Evolutionary conservation across 768 basidiomycete species (phyloP).

Genomic region (Rhodotorula paludigena): DNA sequence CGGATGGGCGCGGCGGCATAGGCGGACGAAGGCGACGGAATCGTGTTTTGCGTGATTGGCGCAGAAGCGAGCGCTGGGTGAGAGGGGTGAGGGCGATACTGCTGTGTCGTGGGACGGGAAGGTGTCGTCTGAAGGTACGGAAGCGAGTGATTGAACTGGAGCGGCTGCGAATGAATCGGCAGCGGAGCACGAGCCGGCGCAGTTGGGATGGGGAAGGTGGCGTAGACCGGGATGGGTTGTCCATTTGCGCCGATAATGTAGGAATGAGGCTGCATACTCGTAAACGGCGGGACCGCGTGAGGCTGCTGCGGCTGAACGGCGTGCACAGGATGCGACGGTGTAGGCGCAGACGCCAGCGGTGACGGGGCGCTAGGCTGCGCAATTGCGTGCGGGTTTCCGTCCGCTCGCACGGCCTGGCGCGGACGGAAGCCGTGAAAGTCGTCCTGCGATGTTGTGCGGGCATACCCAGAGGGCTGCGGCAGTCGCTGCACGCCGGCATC

Average conservation of each 20-base stretch:
- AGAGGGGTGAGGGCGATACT: too few species aligned
- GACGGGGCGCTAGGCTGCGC: too few species aligned
- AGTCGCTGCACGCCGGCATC: background rate
- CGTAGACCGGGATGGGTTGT: slow-evolving; percentile 28
- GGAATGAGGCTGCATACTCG: slow-evolving; percentile 17
- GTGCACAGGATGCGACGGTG: too few species aligned
- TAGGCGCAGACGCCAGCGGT: background rate
- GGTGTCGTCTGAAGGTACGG: background rate
- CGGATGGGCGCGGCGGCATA: background rate
- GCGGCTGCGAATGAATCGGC: slow-evolving; percentile 16
- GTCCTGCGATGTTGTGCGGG: background rate
- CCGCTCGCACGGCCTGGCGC: slow-evolving; percentile 2
- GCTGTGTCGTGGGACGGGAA: too few species aligned
- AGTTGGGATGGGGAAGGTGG: background rate
- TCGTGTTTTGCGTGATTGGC: too few species aligned
- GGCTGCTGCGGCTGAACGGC: background rate
- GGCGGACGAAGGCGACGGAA: background rate
- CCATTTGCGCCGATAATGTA: slow-evolving; percentile 25
- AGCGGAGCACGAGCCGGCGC: background rate
- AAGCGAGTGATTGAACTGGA: slow-evolving; percentile 19
- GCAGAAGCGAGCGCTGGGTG: background rate
- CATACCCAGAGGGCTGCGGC: background rate
- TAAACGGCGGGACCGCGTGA: background rate
- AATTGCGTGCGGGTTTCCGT: too few species aligned
- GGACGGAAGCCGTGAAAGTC: slow-evolving; percentile 29